Conservation (phyloP, 371 early-diverging fungal species). For the Cokeromyces recurvatus region DNA sequence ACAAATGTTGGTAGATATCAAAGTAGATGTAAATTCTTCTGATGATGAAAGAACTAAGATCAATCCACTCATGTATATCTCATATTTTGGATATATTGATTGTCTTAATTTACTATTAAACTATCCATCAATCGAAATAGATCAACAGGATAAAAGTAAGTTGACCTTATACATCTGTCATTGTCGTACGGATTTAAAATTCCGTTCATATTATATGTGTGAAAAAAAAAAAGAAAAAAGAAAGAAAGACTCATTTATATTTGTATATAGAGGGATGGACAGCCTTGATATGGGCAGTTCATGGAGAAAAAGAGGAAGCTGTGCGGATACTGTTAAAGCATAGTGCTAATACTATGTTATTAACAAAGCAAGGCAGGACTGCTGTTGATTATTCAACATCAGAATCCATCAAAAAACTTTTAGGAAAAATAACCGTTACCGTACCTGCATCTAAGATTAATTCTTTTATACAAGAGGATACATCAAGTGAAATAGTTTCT, state of each 20-base stretch:
- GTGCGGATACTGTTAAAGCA: conserved; percentile 62
- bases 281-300: conserved; percentile 87
- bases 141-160: conserved; percentile 25
- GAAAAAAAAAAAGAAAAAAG: background rate
- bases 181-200: no score
- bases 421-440: background rate
- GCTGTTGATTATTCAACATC: conserved; percentile 61
- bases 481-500: no score
- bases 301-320: conserved; percentile 62
- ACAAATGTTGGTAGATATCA: conserved; percentile 1
- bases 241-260: conserved; percentile 1
- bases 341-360: conserved; percentile 62
- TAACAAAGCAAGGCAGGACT: conserved; percentile 62
- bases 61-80: conserved; percentile 16
- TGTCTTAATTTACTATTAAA: conserved; percentile 13
- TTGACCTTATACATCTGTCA: no score
- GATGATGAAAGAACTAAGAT: conserved; percentile 10
- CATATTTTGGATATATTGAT: conserved; percentile 18
- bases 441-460: background rate
- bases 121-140: conserved; percentile 4
- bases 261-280: conserved; percentile 80
- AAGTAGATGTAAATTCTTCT: conserved; percentile 1
- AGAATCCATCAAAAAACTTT: conserved; percentile 23
- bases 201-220: no score
- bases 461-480: background rate